Base-by-base conservation (phyloP, 2,329 filamentous ascomycete genomes). In the Ambrosiella beaveri region DNA sequence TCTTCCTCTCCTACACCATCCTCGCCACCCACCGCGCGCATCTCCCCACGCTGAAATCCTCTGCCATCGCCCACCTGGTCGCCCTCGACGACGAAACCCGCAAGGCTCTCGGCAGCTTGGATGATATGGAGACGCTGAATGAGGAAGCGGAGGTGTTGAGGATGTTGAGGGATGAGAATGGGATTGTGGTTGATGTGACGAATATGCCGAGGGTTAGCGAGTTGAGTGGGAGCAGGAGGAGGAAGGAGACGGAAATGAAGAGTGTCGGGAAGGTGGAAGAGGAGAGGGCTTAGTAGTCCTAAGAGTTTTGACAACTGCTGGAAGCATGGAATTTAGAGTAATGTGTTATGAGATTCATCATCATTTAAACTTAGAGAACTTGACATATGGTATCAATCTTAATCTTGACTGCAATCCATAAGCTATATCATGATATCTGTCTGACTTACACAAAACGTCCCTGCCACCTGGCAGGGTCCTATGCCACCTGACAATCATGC, bases 41-140 rank as follows among this genome's bases (percentile, higher is more conserved):
- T 27, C 61, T 64, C 2, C 59, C 60, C 40, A 62, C 66, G 12
- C 57, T 68, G 53, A 68, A 68, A 59, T 61, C 61, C 37, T 66
- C 65, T n/a, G 57, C 63, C 8, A 59, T 63, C 11, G 62, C 65
- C 9, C 50, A 63, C 11, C 55, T 68, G 19, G 60, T 67, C 17
- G 65, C 65, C n/a, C 57, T 68, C n/a, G 56, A 57, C 36, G 57
- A 63, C 27, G 51, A 54, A 7, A 56, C 53, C 17, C 47, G 61
- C 6, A 54, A 57, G 13, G 56, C 59, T 13, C 54, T 61, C 8
- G 61, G 62, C 6, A 58, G 61, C 11, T n/a, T 63, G 3, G 62
- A 63, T 40, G 35, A 54, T 13, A 35, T 57, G 8, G 44, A 40
- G 17, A 57, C 45, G 7, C 57, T 63, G 50, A 37, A 56, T 17